phyloP scores from a whole-genome alignment of 1,139 yeast genomes.

The Schizosaccharomyces versatilis region DNA sequence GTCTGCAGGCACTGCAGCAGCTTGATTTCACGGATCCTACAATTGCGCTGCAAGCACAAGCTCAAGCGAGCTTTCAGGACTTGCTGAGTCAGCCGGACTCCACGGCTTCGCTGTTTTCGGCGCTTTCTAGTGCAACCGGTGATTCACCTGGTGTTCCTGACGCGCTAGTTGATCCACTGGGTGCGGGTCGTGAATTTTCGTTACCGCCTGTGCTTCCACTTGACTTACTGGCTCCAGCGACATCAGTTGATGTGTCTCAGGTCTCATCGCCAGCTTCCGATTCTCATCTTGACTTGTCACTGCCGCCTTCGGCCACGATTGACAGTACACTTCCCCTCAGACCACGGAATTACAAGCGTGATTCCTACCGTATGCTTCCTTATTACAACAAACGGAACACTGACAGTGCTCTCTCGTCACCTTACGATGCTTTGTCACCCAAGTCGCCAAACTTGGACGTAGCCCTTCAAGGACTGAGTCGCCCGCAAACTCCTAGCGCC shows the following conservation, averaged over 20 bases:
- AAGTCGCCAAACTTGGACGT: background rate
- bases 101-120: background rate
- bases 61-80: background rate
- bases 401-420: background rate
- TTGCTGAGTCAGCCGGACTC: background rate
- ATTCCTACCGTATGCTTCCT: background rate
- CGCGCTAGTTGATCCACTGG: background rate
- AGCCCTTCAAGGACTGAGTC: background rate
- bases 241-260: background rate
- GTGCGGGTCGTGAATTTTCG: background rate
- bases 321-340: background rate
- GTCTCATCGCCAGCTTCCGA: constrained; percentile 1
- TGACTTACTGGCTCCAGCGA: background rate
- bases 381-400: background rate
- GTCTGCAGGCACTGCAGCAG: background rate
- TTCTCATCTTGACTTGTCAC: background rate
- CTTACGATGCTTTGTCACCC: background rate
- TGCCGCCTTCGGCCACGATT: background rate
- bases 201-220: background rate
- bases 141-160: background rate
- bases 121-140: background rate
- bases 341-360: background rate
- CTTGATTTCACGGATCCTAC: background rate
- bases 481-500: background rate
- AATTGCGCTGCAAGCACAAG: background rate